Evolutionary conservation across 2,329 filamentous ascomycete genomes (phyloP).

Genomic region (Plectosphaerella plurivora): DNA sequence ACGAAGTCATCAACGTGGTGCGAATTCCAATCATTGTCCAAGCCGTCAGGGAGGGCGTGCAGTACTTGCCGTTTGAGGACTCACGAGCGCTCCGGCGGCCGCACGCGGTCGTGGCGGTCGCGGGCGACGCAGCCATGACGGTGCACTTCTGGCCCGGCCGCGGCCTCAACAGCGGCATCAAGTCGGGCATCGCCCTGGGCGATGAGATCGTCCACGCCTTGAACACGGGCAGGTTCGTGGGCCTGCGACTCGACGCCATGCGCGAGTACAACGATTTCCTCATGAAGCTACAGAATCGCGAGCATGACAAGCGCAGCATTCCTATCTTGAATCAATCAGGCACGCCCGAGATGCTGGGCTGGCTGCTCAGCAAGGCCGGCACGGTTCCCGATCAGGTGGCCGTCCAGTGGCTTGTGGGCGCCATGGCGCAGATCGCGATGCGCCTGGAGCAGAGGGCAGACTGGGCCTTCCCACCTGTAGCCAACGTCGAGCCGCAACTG

Average conservation of each 20-base stretch:
- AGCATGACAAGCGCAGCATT: constrained; percentile 30
- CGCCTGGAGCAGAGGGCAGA: constrained; percentile 22
- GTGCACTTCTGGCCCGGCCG: constrained; percentile 31
- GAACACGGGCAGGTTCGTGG: constrained; percentile 21
- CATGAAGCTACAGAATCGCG: constrained; percentile 26
- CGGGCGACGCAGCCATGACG: constrained; percentile 29
- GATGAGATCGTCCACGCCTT: constrained; percentile 29
- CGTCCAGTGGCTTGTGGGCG: constrained; percentile 26
- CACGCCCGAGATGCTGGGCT: constrained; percentile 25
- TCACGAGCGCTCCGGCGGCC: constrained; percentile 18
- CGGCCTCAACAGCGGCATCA: constrained; percentile 30
- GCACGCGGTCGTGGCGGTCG: constrained; percentile 26
- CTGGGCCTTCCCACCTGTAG: constrained; percentile 22
- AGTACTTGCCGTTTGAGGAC: constrained; percentile 19
- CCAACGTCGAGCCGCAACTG: constrained; percentile 24
- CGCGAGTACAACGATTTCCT: constrained; percentile 29
- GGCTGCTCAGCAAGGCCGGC: constrained; percentile 25
- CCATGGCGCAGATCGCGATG: constrained; percentile 25
- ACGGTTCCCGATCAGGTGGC: constrained; percentile 25
- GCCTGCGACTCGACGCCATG: constrained; percentile 22
- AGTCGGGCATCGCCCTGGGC: constrained; percentile 26
- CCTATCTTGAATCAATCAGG: constrained; percentile 29
- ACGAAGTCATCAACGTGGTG: constrained; percentile 28
- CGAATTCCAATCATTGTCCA: constrained; percentile 30
- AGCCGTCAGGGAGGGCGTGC: constrained; percentile 25